Base-by-base conservation (phyloP, 805 yeast species). In the Metschnikowia borealis region DNA sequence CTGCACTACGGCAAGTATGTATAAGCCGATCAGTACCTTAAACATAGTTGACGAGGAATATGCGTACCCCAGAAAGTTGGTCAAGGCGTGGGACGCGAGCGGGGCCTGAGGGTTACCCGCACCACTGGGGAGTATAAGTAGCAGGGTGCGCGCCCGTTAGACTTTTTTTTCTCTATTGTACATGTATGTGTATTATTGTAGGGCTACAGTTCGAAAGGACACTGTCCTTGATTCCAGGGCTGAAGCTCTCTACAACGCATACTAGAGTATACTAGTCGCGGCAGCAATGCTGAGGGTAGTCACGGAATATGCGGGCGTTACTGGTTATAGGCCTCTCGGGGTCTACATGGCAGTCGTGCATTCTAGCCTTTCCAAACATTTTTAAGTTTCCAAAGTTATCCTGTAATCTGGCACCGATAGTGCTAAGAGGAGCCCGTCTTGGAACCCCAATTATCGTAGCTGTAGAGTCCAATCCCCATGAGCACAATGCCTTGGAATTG, bases 401-500 rank as follows among this genome's bases (percentile, higher is more conserved):
- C 38, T 37, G 13, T 45, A 26, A 36, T 34, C 32, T 39, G 18
- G 8, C 14, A n/a, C 29, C 36, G 14, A 33, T 21, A n/a, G 14
- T 18, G 15, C 37, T 41, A 49, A 11, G 42, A n/a, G 13, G 13
- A 11, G 13, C n/a, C 41, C 15, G 47, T 41, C 38, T 35, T 39
- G 29, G 70, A 64, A n/a, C 76, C 76, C 89, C 89, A 82, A 60
- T 78, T 74, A 61, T 84, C 88, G 62, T 84, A 84, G 48, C 81
- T 65, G 59, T 80, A 84, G 38, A 84, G 62, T 0, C 90, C 90
- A 18, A 73, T 43, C 3, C 74, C 77, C 36, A 84, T 80, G 39
- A 80, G 65, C 2, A 68, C 35, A 14, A 85, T 59, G 0, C 89
- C 89, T 26, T 54, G 50, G 18, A 65, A 44, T 60, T 84, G 88